These are phyloP conservation scores for Malus domestica DNA, from an alignment of 306 rosid genomes.

Conservation along the genomic window ASM211411v1 NC_041803.1:54461001-54461500, in stretches of 20 bases:
- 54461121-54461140: conserved; percentile 30
- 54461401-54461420: background rate
- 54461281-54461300: conserved; percentile 6
- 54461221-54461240: conserved; percentile 72
- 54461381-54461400: background rate
- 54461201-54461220: conserved; percentile 68
- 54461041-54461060: conserved; percentile 75
- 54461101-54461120: conserved; percentile 66
- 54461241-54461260: conserved; percentile 65
- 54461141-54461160: conserved; percentile 72
- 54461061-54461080: conserved; percentile 93
- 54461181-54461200: conserved; percentile 83
- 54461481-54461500: no score
- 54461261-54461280: conserved; percentile 30
- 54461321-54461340: conserved; percentile 9
- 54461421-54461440: background rate
- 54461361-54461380: conserved; percentile 15
- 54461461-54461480: background rate
- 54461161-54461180: conserved; percentile 74
- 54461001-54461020: conserved; percentile 90
- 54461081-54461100: conserved; percentile 73
- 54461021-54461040: conserved; percentile 74
- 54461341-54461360: conserved; percentile 13
- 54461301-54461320: background rate
- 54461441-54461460: background rate